phyloP scores from a whole-genome alignment of 2,329 filamentous ascomycete species.

The Aspergillus proliferans region DNA sequence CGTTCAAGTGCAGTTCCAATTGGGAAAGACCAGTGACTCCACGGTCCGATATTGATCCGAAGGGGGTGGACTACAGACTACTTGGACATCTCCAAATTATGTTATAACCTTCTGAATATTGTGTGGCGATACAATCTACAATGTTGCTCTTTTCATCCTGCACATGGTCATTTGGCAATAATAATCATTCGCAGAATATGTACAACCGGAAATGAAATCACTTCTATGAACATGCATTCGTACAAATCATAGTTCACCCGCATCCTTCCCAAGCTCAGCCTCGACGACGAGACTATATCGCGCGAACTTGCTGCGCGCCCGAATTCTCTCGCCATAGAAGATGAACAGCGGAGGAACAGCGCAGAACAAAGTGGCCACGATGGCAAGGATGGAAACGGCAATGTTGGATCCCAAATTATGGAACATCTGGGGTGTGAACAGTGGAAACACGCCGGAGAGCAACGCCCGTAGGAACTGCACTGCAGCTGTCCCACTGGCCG shows the following conservation, averaged over 20 bases:
- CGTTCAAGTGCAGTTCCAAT: no score
- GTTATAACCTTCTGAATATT: no score
- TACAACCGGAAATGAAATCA: neutral
- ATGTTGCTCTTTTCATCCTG: no score
- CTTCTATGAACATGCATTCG: no score
- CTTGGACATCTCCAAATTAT: neutral
- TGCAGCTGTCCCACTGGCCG: constrained; percentile 41
- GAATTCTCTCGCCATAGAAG: constrained; percentile 31
- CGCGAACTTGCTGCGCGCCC: constrained; percentile 33
- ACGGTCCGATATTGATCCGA: no score
- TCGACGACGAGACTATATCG: constrained; percentile 27
- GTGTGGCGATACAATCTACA: no score
- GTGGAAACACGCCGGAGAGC: constrained; percentile 34
- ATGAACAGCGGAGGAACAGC: constrained; percentile 32
- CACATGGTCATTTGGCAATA: no score
- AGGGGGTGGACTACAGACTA: neutral
- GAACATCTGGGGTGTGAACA: constrained; percentile 40
- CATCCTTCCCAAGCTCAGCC: constrained; percentile 18
- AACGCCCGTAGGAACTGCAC: constrained; percentile 36
- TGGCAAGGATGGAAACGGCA: constrained; percentile 37
- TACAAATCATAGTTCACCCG: constrained; percentile 9
- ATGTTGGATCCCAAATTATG: constrained; percentile 32
- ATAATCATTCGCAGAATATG: neutral
- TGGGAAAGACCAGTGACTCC: no score
- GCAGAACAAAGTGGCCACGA: constrained; percentile 38